Evolutionary conservation across 1,139 yeast species (phyloP).

Genomic region (Debaryomyces subglobosus): DNA sequence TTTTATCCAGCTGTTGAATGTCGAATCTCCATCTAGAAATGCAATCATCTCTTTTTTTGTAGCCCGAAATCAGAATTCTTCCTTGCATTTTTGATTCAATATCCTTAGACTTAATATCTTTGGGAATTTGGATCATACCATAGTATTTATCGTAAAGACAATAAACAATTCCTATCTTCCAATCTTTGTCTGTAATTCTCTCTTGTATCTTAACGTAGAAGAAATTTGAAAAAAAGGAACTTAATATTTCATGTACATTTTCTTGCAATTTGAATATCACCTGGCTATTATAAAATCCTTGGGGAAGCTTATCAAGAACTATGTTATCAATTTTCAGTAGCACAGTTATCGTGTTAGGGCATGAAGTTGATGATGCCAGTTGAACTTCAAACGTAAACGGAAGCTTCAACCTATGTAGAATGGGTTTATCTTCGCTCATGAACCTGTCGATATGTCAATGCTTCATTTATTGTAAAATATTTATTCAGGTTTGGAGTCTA

Average conservation of each 20-base stretch:
- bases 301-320: conserved; percentile 12
- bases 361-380: conserved; percentile 13
- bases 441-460: conserved; percentile 1
- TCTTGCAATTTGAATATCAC: conserved; percentile 14
- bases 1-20: not conserved
- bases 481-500: not conserved
- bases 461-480: not conserved
- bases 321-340: conserved; percentile 16
- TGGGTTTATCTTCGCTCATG: conserved; percentile 1
- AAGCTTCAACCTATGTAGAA: conserved; percentile 2
- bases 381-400: conserved; percentile 18
- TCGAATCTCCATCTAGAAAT: not conserved
- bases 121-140: conserved; percentile 11
- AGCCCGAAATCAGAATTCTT: not conserved
- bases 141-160: conserved; percentile 4
- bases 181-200: conserved; percentile 18
- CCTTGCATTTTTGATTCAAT: conserved; percentile 6
- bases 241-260: conserved; percentile 12
- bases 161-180: conserved; percentile 11
- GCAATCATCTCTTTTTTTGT: not conserved
- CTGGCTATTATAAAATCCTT: conserved; percentile 8
- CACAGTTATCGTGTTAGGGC: conserved; percentile 17
- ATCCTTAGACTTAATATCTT: conserved; percentile 14
- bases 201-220: conserved; percentile 20
- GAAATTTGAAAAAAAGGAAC: conserved; percentile 13